Evolutionary conservation across 2,329 filamentous ascomycete species (phyloP), one percentile per base, ranked within the genome.

Genomic region (Fusarium heterosporum): DNA sequence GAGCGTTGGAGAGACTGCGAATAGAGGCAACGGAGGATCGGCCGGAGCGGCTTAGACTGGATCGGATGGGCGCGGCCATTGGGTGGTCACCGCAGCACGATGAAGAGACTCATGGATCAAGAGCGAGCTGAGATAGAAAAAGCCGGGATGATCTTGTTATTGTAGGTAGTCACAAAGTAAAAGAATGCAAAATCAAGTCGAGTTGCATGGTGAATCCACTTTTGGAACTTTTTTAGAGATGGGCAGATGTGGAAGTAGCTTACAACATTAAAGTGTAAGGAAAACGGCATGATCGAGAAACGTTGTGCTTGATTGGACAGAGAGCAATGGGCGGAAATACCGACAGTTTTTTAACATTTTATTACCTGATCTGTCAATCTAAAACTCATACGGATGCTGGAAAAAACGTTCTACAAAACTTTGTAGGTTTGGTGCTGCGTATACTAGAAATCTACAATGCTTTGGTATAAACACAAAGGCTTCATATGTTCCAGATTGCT

Each of bases 21-120:
- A 71, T 48, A 32, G 73, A 69, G 53, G 51, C 64, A 55, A 62
- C 66, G 55, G 48, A 66, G 52, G 49, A 65, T 45, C 71, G 71
- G 65, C 65, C 68, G 50, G 64, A 66, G 54, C 72, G 66, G 69
- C 68, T 68, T 43, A 74, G 46, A 55, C 66, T 60, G 57, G 66
- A 72, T 69, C 74, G 75, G 63, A 77, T 62, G 47, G 73, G 71
- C 74, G 73, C 71, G 64, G 77, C 75, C 77, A 79, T 79, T 74
- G 74, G 53, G 65, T 61, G 71, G 71, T 73, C 67, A 71, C 65
- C 70, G 68, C 61, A 68, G 50, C 43, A 64, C 42, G n/a, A 63
- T 56, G 45, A 55, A 41, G 53, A 66, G 63, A 61, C 48, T 69
- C 68, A 73, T 74, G 69, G 65, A 67, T 63, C 55, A 40, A 52